These are phyloP conservation scores for Isatis lusitanica DNA, from an alignment of 441 rosid species.

Conservation along the genomic window DNA sequence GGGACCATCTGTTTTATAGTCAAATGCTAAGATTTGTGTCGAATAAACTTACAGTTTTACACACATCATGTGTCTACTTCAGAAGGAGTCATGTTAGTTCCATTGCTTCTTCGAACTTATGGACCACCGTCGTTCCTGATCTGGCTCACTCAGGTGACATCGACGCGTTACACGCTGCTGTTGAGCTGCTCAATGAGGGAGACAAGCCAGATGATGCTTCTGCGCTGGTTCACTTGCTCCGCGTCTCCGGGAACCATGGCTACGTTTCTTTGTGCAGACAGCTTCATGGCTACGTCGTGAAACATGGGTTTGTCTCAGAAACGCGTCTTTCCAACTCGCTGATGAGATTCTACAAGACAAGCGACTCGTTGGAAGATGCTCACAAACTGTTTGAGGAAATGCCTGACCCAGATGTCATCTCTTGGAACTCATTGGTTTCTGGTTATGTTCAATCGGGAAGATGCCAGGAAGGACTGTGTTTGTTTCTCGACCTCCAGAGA, in stretches of 20 bases:
- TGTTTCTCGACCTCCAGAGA: constrained; percentile 58
- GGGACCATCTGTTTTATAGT: neutral
- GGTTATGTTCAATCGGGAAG: constrained; percentile 55
- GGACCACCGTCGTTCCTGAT: constrained; percentile 17
- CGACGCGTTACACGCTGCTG: constrained; percentile 26
- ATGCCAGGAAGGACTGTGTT: constrained; percentile 44
- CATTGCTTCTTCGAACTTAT: constrained; percentile 5
- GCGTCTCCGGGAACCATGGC: constrained; percentile 53
- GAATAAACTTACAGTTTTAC: constrained; percentile 8
- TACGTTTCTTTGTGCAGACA: constrained; percentile 48
- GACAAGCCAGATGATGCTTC: constrained; percentile 39
- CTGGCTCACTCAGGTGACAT: constrained; percentile 24
- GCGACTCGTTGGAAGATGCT: constrained; percentile 42
- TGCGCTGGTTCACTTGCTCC: constrained; percentile 52
- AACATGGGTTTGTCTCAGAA: constrained; percentile 60
- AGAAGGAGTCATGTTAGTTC: constrained; percentile 6
- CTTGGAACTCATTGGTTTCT: constrained; percentile 80
- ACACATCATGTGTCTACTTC: neutral
- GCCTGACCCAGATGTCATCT: constrained; percentile 64
- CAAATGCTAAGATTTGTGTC: constrained; percentile 30
- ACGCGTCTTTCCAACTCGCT: constrained; percentile 54
- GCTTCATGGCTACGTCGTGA: constrained; percentile 58
- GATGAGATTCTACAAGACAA: constrained; percentile 44
- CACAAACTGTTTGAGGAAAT: constrained; percentile 72
- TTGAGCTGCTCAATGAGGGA: constrained; percentile 37